Base-by-base conservation (phyloP, 2,329 filamentous ascomycete genomes). In the Hypoxylon sp. region DNA sequence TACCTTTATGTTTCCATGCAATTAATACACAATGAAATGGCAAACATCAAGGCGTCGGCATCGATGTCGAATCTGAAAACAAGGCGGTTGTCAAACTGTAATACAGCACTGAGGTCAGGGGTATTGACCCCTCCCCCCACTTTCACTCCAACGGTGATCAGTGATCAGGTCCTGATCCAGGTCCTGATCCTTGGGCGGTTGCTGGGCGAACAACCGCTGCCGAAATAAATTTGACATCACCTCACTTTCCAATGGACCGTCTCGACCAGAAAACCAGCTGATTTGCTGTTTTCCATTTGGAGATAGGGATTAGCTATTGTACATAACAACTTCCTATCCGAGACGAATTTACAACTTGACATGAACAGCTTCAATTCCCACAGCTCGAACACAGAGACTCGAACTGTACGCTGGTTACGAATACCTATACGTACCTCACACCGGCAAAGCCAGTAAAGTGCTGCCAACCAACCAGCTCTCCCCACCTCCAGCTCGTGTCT, bases 401-500 rank as follows among this genome's bases (percentile, higher is more conserved):
- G 51, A 61, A 27, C 46, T 61, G 55, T 50, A 53, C 31, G 31
- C 25, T 17, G 22, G 6, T 27, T 22, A 42, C 30, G 49, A 56
- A 54, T 53, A 64, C 44, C 30, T 57, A 55, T 55, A 61, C 57
- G 10, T 64, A 54, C 54, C 58, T 27, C 56, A 55, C 42, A 30
- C 8, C n/a, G 33, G 31, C 17, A 61, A 62, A 55, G 35, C 64
- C 68, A 68, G 69, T 69, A 64, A 27, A 37, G 61, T 60, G 27
- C 69, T 58, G 64, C 67, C 67, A 65, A 60, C 63, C 63, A 64
- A 51, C 60, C 40, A 59, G 37, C 42, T 49, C 58, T 65, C 64
- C 69, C 69, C 69, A 67, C 69, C 64, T 72, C 69, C 69, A 67
- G 66, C 64, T 72, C 67, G 69, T 72, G 69, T 72, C 66, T 68